A percentile compares a stretch with the other conserved stretches of the same genome.
phyloP scores from a whole-genome alignment of 2,329 filamentous ascomycete genomes.

The Helotiales sp. region DNA sequence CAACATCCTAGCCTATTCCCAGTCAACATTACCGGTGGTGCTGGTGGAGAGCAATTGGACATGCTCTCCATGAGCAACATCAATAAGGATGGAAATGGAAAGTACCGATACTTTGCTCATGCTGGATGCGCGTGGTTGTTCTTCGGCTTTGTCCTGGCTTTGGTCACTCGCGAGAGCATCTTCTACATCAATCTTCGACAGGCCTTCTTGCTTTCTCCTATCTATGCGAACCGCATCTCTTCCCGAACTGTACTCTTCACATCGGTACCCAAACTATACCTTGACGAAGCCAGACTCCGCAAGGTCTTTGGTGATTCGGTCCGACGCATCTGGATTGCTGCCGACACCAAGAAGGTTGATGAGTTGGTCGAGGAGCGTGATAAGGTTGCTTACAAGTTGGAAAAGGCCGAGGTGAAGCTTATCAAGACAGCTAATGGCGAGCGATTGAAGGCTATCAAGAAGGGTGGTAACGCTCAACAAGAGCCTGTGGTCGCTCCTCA shows the following conservation, averaged over 20 bases:
- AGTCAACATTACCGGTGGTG: constrained; percentile 81
- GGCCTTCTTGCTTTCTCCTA: constrained; percentile 83
- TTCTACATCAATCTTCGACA: constrained; percentile 93
- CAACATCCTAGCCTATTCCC: constrained; percentile 57
- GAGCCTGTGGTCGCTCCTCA: constrained; percentile 44
- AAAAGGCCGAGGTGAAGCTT: constrained; percentile 82
- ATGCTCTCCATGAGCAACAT: constrained; percentile 80
- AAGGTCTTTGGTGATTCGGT: constrained; percentile 81
- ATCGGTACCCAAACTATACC: constrained; percentile 76
- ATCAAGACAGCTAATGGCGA: constrained; percentile 76
- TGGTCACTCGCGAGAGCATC: constrained; percentile 83
- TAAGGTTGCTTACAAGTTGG: constrained; percentile 76
- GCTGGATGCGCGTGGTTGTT: constrained; percentile 79
- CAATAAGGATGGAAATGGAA: constrained; percentile 49
- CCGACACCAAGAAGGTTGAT: constrained; percentile 74
- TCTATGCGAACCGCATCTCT: constrained; percentile 82
- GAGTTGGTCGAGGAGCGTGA: constrained; percentile 82
- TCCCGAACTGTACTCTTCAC: constrained; percentile 89
- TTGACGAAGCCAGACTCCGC: constrained; percentile 74
- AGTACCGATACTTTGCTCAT: constrained; percentile 75
- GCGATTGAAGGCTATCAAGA: constrained; percentile 67
- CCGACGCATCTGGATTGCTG: constrained; percentile 80
- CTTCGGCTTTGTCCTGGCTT: constrained; percentile 84
- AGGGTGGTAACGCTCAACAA: constrained; percentile 44
- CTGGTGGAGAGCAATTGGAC: constrained; percentile 65